Percentiles rank a stretch among this genome's conserved stretches.
These are phyloP conservation scores for Candida ipomoeae DNA, from an alignment of 805 yeast genomes.

Conservation along the genomic window DNA sequence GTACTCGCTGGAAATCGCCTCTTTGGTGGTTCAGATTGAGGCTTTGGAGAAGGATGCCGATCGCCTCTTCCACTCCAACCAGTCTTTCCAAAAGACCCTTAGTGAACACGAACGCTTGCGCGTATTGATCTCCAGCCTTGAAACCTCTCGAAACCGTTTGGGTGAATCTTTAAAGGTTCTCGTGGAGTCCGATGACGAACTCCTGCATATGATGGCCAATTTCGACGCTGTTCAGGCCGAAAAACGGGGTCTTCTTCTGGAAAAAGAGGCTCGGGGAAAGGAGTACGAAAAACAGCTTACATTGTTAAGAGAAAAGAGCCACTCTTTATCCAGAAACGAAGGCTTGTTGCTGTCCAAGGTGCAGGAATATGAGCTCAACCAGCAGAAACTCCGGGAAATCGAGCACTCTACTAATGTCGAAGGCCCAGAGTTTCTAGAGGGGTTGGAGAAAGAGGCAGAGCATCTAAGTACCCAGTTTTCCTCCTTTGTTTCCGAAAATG, in stretches of 20 bases:
- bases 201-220: constrained; percentile 27
- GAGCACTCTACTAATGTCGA: neutral
- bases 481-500: neutral
- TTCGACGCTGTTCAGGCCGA: constrained; percentile 22
- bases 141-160: constrained; percentile 51
- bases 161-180: constrained; percentile 43
- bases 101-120: constrained; percentile 57
- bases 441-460: neutral
- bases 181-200: constrained; percentile 34
- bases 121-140: neutral
- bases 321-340: constrained; percentile 32
- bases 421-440: neutral
- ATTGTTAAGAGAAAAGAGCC: constrained; percentile 21
- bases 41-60: constrained; percentile 57
- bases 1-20: constrained; percentile 45
- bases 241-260: constrained; percentile 16
- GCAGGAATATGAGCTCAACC: constrained; percentile 25
- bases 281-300: constrained; percentile 20
- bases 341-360: constrained; percentile 54
- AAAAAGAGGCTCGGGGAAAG: constrained; percentile 1
- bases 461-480: neutral
- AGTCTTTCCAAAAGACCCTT: constrained; percentile 70
- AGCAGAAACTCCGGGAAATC: constrained; percentile 6
- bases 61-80: constrained; percentile 66
- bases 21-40: constrained; percentile 47